These are phyloP conservation scores for Onygena corvina DNA, from an alignment of 2,329 filamentous ascomycete species.

Conservation along the genomic window DNA sequence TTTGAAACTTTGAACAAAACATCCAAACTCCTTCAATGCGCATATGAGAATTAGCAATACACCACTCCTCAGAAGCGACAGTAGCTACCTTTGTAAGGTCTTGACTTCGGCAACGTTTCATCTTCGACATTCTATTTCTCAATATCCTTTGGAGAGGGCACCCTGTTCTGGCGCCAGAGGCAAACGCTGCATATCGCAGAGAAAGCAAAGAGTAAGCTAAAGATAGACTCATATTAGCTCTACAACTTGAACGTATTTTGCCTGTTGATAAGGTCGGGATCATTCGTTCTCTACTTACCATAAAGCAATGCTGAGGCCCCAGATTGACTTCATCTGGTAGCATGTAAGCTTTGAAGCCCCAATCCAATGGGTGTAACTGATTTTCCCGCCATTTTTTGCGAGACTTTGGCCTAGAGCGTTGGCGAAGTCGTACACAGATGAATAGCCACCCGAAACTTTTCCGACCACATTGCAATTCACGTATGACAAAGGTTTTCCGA, in stretches of 20 bases:
- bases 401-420: conserved; percentile 42
- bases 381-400: conserved; percentile 37
- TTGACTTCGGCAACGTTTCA: not conserved
- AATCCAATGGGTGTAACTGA: conserved; percentile 45
- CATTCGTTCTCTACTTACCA: conserved; percentile 38
- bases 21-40: not conserved
- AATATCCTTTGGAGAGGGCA: not conserved
- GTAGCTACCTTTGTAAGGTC: no score
- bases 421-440: conserved; percentile 44
- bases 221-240: conserved; percentile 9
- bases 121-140: not conserved
- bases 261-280: not conserved
- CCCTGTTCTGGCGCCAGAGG: conserved; percentile 51
- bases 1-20: not conserved
- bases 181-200: conserved; percentile 47
- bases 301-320: conserved; percentile 71
- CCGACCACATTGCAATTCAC: conserved; percentile 55
- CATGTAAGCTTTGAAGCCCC: conserved; percentile 56
- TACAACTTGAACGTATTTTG: not conserved
- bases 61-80: no score
- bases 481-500: conserved; percentile 70
- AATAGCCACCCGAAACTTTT: conserved; percentile 34
- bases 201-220: conserved; percentile 54
- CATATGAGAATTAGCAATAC: not conserved
- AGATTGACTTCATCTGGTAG: conserved; percentile 73